Evolutionary conservation across 352 stramenopile genomes (phyloP).

Genomic region (Phytopythium vexans): DNA sequence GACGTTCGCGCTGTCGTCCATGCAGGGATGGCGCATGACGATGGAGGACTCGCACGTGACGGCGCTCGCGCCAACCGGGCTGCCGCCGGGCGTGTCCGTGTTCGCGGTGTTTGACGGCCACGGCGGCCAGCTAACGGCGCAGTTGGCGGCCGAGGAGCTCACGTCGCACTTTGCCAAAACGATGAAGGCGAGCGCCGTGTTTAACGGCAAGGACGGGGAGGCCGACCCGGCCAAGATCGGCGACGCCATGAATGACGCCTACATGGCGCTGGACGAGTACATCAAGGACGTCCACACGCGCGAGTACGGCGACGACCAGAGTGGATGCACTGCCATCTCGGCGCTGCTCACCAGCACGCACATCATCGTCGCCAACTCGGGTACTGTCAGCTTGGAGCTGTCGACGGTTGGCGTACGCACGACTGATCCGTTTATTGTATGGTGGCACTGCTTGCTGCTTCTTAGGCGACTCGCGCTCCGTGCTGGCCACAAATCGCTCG

Average conservation of each 20-base stretch:
- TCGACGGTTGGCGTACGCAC: background rate
- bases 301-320: constrained; percentile 48
- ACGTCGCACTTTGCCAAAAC: constrained; percentile 22
- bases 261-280: constrained; percentile 58
- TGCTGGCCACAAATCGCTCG: constrained; percentile 47
- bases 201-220: constrained; percentile 22
- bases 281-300: constrained; percentile 54
- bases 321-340: constrained; percentile 73
- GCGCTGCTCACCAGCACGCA: constrained; percentile 61
- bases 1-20: constrained; percentile 58
- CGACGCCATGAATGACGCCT: constrained; percentile 52
- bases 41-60: constrained; percentile 84
- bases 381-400: constrained; percentile 12
- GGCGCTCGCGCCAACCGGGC: constrained; percentile 31
- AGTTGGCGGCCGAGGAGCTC: constrained; percentile 46
- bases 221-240: constrained; percentile 53
- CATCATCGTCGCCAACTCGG: constrained; percentile 81
- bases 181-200: constrained; percentile 30
- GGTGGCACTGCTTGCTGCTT: background rate
- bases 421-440: background rate
- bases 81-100: constrained; percentile 50
- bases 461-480: constrained; percentile 70
- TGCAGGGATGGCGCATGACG: constrained; percentile 81
- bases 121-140: constrained; percentile 52
- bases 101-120: constrained; percentile 85